These are phyloP conservation scores for Talaromyces liani DNA, from an alignment of 495 filamentous ascomycete species.

Conservation along the genomic window DNA sequence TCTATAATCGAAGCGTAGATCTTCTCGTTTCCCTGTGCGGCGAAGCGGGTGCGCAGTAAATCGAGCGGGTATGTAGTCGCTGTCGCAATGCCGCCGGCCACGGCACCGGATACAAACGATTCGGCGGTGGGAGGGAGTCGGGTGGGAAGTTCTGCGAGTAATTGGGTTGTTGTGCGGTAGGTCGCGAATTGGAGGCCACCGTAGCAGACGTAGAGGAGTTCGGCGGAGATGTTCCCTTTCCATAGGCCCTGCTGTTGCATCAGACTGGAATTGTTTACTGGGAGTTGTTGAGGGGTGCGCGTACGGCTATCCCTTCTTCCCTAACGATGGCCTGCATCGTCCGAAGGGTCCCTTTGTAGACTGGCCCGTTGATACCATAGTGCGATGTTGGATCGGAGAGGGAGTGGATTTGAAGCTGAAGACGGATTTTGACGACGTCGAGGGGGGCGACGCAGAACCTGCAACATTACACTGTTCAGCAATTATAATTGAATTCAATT, in stretches of 20 bases:
- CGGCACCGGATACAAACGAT: constrained; percentile 73
- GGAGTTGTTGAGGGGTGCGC: constrained; percentile 2
- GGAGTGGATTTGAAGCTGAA: constrained; percentile 82
- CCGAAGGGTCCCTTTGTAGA: constrained; percentile 71
- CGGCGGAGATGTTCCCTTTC: constrained; percentile 97
- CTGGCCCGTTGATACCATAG: constrained; percentile 46
- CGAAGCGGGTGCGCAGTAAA: constrained; percentile 88
- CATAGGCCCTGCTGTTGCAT: constrained; percentile 58
- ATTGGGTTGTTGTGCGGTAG: constrained; percentile 66
- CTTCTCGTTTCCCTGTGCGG: constrained; percentile 79
- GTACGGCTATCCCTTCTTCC: constrained; percentile 68
- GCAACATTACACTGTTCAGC: background rate
- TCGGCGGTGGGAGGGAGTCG: constrained; percentile 50
- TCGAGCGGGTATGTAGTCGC: constrained; percentile 86
- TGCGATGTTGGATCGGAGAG: constrained; percentile 58
- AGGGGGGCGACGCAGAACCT: constrained; percentile 89
- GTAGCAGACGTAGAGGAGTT: constrained; percentile 87
- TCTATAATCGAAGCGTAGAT: constrained; percentile 64
- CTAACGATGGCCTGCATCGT: constrained; percentile 69
- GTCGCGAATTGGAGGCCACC: constrained; percentile 80
- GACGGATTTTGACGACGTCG: constrained; percentile 94
- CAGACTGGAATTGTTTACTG: no score
- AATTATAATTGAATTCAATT: no score
- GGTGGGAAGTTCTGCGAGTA: constrained; percentile 46
- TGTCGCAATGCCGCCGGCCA: constrained; percentile 74